phyloP scores from a whole-genome alignment of 1,139 yeast species.

The Taiozyma sp. region DNA sequence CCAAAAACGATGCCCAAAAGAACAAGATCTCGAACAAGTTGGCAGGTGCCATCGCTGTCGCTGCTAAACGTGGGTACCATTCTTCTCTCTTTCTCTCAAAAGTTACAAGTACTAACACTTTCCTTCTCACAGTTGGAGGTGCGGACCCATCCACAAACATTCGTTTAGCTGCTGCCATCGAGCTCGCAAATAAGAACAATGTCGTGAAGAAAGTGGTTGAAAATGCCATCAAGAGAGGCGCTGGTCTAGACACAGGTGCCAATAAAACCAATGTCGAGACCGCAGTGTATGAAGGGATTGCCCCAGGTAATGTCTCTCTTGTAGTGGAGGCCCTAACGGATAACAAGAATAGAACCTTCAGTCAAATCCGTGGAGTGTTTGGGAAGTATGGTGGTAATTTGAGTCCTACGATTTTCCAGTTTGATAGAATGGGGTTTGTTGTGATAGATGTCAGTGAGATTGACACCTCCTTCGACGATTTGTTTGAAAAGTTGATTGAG shows the following conservation, averaged over 20 bases:
- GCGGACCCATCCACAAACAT: slow-evolving; percentile 59
- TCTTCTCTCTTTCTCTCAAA: not conserved
- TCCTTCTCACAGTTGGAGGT: slow-evolving; percentile 39
- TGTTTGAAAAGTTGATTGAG: slow-evolving; percentile 71
- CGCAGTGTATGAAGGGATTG: slow-evolving; percentile 76
- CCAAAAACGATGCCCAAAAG: slow-evolving; percentile 80
- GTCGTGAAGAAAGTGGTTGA: slow-evolving; percentile 84
- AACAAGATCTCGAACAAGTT: slow-evolving; percentile 66
- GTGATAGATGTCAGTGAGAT: slow-evolving; percentile 36
- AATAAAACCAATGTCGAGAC: slow-evolving; percentile 37
- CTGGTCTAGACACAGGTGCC: slow-evolving; percentile 46
- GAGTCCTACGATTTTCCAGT: slow-evolving; percentile 74
- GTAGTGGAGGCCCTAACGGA: slow-evolving; percentile 85
- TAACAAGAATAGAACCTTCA: slow-evolving; percentile 78
- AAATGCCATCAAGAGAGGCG: slow-evolving; percentile 78
- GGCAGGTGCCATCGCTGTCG: slow-evolving; percentile 67
- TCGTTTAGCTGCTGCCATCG: slow-evolving; percentile 68
- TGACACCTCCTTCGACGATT: slow-evolving; percentile 45
- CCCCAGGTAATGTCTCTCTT: slow-evolving; percentile 87
- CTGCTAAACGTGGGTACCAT: slow-evolving; percentile 43
- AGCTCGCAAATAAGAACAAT: slow-evolving; percentile 70
- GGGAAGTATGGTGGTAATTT: slow-evolving; percentile 64
- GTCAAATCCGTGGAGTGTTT: slow-evolving; percentile 69
- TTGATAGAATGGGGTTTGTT: slow-evolving; percentile 71
- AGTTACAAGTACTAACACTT: slow-evolving; percentile 3